phyloP scores from a whole-genome alignment of 495 filamentous ascomycete genomes.

The Penicillium paxilli region DNA sequence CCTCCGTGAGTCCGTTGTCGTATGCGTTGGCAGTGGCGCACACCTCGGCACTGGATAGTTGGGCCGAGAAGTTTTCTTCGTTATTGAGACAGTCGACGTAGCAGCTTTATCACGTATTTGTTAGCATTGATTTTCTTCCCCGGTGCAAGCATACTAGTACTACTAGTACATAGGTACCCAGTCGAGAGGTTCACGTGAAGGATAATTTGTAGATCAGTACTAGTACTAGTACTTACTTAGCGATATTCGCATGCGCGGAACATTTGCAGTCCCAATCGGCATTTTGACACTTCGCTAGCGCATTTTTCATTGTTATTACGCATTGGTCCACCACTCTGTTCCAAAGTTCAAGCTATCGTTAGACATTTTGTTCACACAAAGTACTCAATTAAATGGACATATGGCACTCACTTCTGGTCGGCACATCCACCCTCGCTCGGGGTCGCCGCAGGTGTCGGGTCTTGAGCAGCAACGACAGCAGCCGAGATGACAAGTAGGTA shows the following conservation, averaged over 20 bases:
- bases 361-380: neutral
- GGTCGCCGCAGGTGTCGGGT: slow-evolving; percentile 5
- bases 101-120: too few species aligned
- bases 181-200: too few species aligned
- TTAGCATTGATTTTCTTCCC: too few species aligned
- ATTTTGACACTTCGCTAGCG: slow-evolving; percentile 10
- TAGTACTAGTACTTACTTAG: slow-evolving; percentile 29
- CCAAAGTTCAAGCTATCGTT: too few species aligned
- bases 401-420: slow-evolving; percentile 11
- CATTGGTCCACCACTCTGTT: slow-evolving; percentile 24
- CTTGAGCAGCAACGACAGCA: slow-evolving; percentile 12
- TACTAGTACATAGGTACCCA: neutral
- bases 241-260: slow-evolving; percentile 21
- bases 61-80: slow-evolving; percentile 8
- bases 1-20: slow-evolving; percentile 4
- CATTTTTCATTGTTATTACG: slow-evolving; percentile 13
- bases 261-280: slow-evolving; percentile 31
- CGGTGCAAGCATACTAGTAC: neutral
- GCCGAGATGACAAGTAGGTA: slow-evolving; percentile 9
- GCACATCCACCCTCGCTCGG: slow-evolving; percentile 8
- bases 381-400: neutral
- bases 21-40: slow-evolving; percentile 27
- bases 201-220: too few species aligned
- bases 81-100: slow-evolving; percentile 23
- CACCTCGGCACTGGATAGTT: slow-evolving; percentile 12